Conservation (phyloP, 208 protist species). For the Crithidia mellificae region DNA sequence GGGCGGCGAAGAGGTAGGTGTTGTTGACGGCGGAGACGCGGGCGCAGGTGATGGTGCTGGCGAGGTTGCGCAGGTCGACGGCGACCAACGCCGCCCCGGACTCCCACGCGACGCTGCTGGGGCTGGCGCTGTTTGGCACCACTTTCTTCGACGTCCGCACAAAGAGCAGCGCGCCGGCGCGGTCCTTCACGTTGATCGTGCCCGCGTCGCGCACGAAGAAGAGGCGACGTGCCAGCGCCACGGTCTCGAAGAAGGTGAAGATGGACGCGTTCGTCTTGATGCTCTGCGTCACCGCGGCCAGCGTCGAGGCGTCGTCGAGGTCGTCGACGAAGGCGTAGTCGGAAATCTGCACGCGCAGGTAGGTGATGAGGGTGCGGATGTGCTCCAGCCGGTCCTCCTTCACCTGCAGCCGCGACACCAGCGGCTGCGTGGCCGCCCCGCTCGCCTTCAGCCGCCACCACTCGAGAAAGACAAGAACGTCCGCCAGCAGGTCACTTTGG, state of each 20-base stretch:
- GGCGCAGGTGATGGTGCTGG: constrained; percentile 48
- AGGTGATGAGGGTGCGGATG: constrained; percentile 60
- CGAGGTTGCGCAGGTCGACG: constrained; percentile 60
- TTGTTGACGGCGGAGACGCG: constrained; percentile 71
- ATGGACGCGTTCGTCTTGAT: constrained; percentile 63
- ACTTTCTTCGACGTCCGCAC: constrained; percentile 87
- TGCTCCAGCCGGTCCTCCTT: constrained; percentile 62
- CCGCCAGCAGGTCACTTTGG: constrained; percentile 84
- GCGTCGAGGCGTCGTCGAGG: constrained; percentile 34
- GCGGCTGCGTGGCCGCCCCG: constrained; percentile 40
- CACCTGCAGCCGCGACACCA: constrained; percentile 50
- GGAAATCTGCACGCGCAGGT: constrained; percentile 72
- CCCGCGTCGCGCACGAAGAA: constrained; percentile 77
- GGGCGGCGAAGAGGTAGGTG: constrained; percentile 73
- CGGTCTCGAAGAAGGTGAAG: constrained; percentile 69
- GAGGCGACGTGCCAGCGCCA: constrained; percentile 60
- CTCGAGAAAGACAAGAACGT: constrained; percentile 78
- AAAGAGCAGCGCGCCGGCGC: constrained; percentile 76
- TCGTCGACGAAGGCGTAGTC: constrained; percentile 86
- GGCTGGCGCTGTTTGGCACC: constrained; percentile 35
- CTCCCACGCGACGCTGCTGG: constrained; percentile 68
- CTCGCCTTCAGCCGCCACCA: constrained; percentile 59
- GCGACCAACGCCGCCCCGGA: constrained; percentile 58
- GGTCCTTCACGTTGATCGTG: constrained; percentile 58
- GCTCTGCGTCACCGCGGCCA: constrained; percentile 38